Base-by-base conservation (phyloP, 306 rosid species). In the Prunus armeniaca region DNA sequence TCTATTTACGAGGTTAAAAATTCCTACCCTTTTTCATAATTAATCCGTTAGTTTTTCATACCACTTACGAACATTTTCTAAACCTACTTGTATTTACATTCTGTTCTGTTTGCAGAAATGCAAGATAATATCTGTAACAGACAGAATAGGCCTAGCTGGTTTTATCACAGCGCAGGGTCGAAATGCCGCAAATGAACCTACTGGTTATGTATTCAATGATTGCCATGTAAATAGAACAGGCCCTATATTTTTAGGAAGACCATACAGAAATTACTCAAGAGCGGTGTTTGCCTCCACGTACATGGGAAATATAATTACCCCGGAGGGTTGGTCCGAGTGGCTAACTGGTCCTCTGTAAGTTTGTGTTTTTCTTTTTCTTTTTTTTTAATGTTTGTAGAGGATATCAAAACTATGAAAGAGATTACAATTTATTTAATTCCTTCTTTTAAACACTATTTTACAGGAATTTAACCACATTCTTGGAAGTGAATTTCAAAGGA, bases 401-500 rank as follows among this genome's bases (percentile, higher is more conserved):
- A 49, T 49, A 54, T 54, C 19, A 54, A 4, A 17, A 54, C 9
- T 54, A 7, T 54, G 58, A 9, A 54, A 19, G 58, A 5, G 38
- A 32, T 32, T 32, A 5, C 7, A 5, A 5, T 32, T 45, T 27
- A 54, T 12, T 57, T 57, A 4, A 34, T 30, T 51, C 18, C 30
- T 30, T 14, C 9, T 5, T 38, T 54, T 34, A 32, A 3, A 43
- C 45, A 5, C 9, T 66, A 41, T 20, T 45, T 32, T 20, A 57
- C 32, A 67, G 84, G 74, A 65, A 76, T 45, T 30, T 20, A 3
- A 43, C 64, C 30, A 71, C 73, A 19, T 81, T 24, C 27, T 63
- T 70, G 0, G 81, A 81, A 61, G 66, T 14, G 61, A 38, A 62
- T 18, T 81, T 81, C 50, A 11, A 5, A 6, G 81, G 84, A 72